phyloP scores from a whole-genome alignment of 208 protist species.

The Crithidia bombi region DNA sequence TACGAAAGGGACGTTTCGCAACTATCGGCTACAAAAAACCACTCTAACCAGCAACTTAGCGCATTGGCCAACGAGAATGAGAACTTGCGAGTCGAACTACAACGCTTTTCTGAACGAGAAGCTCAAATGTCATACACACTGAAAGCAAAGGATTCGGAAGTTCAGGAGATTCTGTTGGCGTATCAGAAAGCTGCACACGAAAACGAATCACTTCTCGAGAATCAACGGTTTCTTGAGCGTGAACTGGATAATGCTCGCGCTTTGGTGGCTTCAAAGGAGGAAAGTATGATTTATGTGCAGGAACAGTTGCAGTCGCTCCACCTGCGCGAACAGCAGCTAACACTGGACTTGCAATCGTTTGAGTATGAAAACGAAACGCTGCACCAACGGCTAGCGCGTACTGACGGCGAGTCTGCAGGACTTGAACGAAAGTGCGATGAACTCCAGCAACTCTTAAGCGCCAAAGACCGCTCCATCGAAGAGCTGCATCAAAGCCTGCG shows the following conservation, averaged over 20 bases:
- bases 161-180: constrained; percentile 69
- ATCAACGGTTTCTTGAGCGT: constrained; percentile 62
- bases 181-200: constrained; percentile 82
- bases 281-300: constrained; percentile 71
- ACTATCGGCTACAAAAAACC: constrained; percentile 76
- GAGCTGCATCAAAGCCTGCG: constrained; percentile 81
- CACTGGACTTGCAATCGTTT: constrained; percentile 77
- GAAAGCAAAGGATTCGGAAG: constrained; percentile 78
- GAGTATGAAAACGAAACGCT: constrained; percentile 83
- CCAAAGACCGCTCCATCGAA: constrained; percentile 65
- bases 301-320: constrained; percentile 75
- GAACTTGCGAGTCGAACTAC: constrained; percentile 61
- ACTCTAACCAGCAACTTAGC: constrained; percentile 67
- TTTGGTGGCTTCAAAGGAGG: constrained; percentile 72
- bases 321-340: constrained; percentile 79
- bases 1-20: constrained; percentile 81
- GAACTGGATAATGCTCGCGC: constrained; percentile 76
- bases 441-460: constrained; percentile 49
- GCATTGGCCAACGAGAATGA: constrained; percentile 76
- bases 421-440: constrained; percentile 55
- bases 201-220: constrained; percentile 52
- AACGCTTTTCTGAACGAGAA: constrained; percentile 52
- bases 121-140: constrained; percentile 61
- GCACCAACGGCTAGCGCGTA: constrained; percentile 66
- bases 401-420: constrained; percentile 41